These are phyloP conservation scores for Polytrichum commune DNA, from an alignment of 225 moss, liverwort and hornwort genomes.

Conservation along the genomic window DNA sequence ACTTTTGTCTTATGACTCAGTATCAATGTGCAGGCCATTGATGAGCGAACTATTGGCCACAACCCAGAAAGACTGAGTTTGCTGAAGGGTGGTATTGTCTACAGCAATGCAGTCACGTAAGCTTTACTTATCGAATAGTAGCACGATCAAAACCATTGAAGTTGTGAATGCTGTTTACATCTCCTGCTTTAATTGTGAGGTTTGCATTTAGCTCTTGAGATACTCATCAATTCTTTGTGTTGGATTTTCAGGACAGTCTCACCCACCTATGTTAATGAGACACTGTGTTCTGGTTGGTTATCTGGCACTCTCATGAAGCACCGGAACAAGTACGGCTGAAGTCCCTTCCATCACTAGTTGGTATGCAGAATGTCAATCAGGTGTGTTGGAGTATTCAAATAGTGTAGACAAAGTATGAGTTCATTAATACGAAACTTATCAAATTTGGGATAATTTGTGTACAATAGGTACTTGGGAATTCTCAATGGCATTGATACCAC, in stretches of 20 bases:
- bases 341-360: neutral
- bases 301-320: slow-evolving; percentile 41
- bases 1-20: too few relatives aligned
- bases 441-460: neutral
- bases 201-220: too few relatives aligned
- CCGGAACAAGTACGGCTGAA: slow-evolving; percentile 34
- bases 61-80: slow-evolving; percentile 49
- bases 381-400: neutral
- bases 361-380: neutral
- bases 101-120: slow-evolving; percentile 57
- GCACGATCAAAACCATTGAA: too few relatives aligned
- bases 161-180: too few relatives aligned
- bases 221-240: neutral
- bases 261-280: slow-evolving; percentile 48
- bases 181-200: too few relatives aligned
- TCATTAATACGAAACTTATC: too few relatives aligned
- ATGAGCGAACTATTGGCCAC: slow-evolving; percentile 52
- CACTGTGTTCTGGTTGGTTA: slow-evolving; percentile 45
- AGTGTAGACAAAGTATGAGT: too few relatives aligned
- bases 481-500: slow-evolving; percentile 46
- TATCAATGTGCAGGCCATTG: slow-evolving; percentile 33
- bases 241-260: slow-evolving; percentile 37
- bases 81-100: slow-evolving; percentile 46
- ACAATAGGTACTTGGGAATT: slow-evolving; percentile 36
- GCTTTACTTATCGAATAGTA: neutral